Conservation (phyloP, 352 stramenopile genomes). For the Phytopythium montanum region DNA sequence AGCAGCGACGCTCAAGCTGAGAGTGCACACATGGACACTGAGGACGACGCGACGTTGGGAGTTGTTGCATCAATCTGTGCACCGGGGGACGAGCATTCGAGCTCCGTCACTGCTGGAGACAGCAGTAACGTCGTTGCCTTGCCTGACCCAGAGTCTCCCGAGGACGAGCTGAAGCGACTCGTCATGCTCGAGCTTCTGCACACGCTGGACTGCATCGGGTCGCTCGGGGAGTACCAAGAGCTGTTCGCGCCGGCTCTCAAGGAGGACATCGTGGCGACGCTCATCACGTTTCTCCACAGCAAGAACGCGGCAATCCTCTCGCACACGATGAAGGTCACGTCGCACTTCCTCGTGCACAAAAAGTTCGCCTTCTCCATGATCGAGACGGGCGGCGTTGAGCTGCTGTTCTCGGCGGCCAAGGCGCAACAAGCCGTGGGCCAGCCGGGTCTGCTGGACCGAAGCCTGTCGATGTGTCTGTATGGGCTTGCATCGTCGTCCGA, state of each 20-base stretch:
- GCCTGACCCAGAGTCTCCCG: slow-evolving; percentile 45
- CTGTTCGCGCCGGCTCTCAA: slow-evolving; percentile 78
- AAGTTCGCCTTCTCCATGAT: slow-evolving; percentile 81
- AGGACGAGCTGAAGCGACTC: slow-evolving; percentile 75
- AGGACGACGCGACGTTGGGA: slow-evolving; percentile 8
- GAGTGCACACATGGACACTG: slow-evolving; percentile 12
- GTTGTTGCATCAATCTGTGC: not conserved
- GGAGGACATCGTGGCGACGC: slow-evolving; percentile 79
- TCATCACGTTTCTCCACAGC: slow-evolving; percentile 83
- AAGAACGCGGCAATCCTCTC: slow-evolving; percentile 78
- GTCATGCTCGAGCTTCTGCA: slow-evolving; percentile 83
- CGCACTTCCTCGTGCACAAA: slow-evolving; percentile 83
- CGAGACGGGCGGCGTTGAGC: slow-evolving; percentile 63
- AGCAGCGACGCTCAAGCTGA: slow-evolving; percentile 16
- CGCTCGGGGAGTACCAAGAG: slow-evolving; percentile 84
- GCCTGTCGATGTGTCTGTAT: slow-evolving; percentile 83
- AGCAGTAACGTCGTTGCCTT: not conserved
- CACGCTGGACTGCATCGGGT: slow-evolving; percentile 78
- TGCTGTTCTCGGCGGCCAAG: slow-evolving; percentile 67
- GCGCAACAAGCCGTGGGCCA: slow-evolving; percentile 50
- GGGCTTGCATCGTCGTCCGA: slow-evolving; percentile 74
- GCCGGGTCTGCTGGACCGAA: slow-evolving; percentile 62
- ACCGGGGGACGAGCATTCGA: not conserved
- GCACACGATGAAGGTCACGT: slow-evolving; percentile 80
- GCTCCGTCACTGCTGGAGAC: not conserved